These are phyloP conservation scores for Hypoxylon subgilvum DNA, from an alignment of 495 filamentous ascomycete species.

Conservation along the genomic window DNA sequence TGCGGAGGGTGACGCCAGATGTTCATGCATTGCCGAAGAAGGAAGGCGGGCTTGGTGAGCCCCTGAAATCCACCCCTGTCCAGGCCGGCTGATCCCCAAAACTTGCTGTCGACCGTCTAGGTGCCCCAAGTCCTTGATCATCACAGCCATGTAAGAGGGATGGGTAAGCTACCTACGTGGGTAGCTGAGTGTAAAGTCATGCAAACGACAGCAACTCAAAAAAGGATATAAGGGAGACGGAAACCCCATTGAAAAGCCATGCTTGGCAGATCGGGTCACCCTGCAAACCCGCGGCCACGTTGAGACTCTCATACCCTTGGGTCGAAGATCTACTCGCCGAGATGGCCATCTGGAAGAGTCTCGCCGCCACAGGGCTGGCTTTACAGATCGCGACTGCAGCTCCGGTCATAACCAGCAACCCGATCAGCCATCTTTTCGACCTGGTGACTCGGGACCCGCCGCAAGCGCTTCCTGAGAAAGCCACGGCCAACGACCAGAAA, in stretches of 20 bases:
- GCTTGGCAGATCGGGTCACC: constrained; percentile 1
- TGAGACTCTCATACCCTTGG: constrained; percentile 2
- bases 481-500: constrained; percentile 49
- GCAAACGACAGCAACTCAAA: not conserved
- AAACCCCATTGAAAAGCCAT: not conserved
- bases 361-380: constrained; percentile 43
- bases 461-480: constrained; percentile 48
- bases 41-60: constrained; percentile 32
- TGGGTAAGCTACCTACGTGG: not conserved
- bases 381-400: constrained; percentile 35
- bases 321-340: constrained; percentile 15
- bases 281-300: not conserved
- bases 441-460: constrained; percentile 36
- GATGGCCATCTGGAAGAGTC: constrained; percentile 44
- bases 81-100: constrained; percentile 10
- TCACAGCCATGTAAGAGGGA: constrained; percentile 2
- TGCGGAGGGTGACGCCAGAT: constrained; percentile 15
- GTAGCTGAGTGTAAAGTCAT: not conserved
- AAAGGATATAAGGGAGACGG: constrained; percentile 14
- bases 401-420: constrained; percentile 23
- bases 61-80: constrained; percentile 23
- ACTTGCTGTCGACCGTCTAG: constrained; percentile 5
- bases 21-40: constrained; percentile 36
- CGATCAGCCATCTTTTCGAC: constrained; percentile 21
- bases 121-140: constrained; percentile 6